Evolutionary conservation across 805 yeast species (phyloP).

Genomic region (Komagataella ulmi): DNA sequence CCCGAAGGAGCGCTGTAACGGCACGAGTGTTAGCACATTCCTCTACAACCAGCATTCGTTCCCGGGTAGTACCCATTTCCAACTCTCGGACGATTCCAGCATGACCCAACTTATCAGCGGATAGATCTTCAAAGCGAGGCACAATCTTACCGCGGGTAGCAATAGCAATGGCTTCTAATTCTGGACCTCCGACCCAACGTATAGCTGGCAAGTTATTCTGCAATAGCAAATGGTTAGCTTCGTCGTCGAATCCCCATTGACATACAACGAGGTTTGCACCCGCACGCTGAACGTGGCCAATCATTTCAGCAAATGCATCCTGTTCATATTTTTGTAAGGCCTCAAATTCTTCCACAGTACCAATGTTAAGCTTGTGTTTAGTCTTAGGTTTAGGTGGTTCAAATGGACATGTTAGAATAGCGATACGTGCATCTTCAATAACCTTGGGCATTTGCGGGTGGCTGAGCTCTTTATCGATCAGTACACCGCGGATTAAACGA

Average conservation of each 20-base stretch:
- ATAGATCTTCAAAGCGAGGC: slow-evolving; percentile 89
- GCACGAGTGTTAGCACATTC: slow-evolving; percentile 78
- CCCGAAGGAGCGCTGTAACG: slow-evolving; percentile 87
- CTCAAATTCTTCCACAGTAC: slow-evolving; percentile 88
- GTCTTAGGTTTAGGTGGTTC: slow-evolving; percentile 99
- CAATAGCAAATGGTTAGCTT: slow-evolving; percentile 85
- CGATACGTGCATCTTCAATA: slow-evolving; percentile 71
- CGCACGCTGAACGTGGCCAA: slow-evolving; percentile 65
- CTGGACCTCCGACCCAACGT: slow-evolving; percentile 99
- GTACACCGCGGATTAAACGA: slow-evolving; percentile 75
- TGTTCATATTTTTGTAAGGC: slow-evolving; percentile 87
- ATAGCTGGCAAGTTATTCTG: slow-evolving; percentile 89
- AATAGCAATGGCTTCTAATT: slow-evolving; percentile 88
- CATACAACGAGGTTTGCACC: slow-evolving; percentile 96
- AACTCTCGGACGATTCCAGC: slow-evolving; percentile 81
- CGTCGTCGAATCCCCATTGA: slow-evolving; percentile 99
- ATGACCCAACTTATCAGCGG: slow-evolving; percentile 68
- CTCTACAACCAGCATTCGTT: slow-evolving; percentile 90
- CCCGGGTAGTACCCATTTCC: slow-evolving; percentile 93
- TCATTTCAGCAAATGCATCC: slow-evolving; percentile 84
- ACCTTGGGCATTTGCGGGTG: slow-evolving; percentile 96
- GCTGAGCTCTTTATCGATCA: slow-evolving; percentile 91
- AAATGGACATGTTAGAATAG: slow-evolving; percentile 95
- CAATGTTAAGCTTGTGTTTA: slow-evolving; percentile 89
- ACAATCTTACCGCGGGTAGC: slow-evolving; percentile 97